These are phyloP conservation scores for Limtongia smithiae DNA, from an alignment of 805 yeast genomes.

Conservation along the genomic window DNA sequence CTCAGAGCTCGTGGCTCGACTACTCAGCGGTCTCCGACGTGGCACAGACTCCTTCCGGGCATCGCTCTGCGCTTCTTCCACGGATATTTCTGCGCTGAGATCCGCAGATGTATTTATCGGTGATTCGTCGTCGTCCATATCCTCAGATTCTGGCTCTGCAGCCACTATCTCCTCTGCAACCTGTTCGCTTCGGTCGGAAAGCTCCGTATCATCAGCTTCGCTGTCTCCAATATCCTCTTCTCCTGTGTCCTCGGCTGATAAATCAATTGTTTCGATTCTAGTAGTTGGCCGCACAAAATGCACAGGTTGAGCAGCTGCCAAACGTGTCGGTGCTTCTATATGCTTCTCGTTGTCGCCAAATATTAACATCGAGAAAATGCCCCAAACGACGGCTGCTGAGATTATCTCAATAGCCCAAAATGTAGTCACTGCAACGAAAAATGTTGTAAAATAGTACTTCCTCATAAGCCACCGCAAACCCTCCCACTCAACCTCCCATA, in stretches of 20 bases:
- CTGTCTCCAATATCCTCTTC: background rate
- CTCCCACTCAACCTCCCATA: slow-evolving; percentile 34
- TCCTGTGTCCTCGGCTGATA: too few species aligned
- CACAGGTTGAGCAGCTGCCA: too few species aligned
- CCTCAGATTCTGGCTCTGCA: too few species aligned
- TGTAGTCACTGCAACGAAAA: slow-evolving; percentile 30
- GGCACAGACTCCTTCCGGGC: background rate
- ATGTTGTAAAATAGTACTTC: slow-evolving; percentile 29
- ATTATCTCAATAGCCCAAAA: slow-evolving; percentile 34
- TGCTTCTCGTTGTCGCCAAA: too few species aligned
- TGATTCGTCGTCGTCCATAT: background rate
- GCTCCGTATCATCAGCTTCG: background rate
- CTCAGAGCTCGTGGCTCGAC: too few species aligned
- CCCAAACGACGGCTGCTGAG: slow-evolving; percentile 17
- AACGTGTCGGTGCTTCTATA: too few species aligned
- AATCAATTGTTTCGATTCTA: too few species aligned
- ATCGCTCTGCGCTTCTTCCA: background rate
- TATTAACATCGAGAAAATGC: too few species aligned
- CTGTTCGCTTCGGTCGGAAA: background rate
- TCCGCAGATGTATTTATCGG: background rate
- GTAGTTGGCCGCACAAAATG: too few species aligned
- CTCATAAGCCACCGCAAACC: slow-evolving; percentile 37
- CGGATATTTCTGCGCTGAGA: background rate
- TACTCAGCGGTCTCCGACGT: too few species aligned
- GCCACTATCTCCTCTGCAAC: too few species aligned